Evolutionary conservation across 257 asterid genomes (phyloP).

Genomic region (Solanum neorickii): DNA sequence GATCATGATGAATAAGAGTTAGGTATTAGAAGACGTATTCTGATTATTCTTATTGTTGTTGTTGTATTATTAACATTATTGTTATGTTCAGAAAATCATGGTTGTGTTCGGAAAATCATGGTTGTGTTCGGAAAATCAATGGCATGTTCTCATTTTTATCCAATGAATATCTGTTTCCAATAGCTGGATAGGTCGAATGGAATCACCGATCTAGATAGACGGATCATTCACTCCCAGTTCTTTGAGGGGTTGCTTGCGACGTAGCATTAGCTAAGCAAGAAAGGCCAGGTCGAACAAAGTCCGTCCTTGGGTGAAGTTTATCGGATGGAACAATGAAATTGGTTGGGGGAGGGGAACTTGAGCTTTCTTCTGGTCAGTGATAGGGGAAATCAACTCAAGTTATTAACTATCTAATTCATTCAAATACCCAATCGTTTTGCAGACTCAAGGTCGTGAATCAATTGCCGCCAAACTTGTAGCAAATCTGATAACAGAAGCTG

Average conservation of each 20-base stretch:
- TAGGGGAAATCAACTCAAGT: neutral
- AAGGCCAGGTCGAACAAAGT: neutral
- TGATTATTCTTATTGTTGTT: neutral
- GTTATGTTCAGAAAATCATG: neutral
- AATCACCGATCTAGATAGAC: neutral
- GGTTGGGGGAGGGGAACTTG: neutral
- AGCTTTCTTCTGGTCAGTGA: neutral
- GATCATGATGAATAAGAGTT: neutral
- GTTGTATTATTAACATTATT: neutral
- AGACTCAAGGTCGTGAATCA: constrained; percentile 94
- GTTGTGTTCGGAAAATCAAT: neutral
- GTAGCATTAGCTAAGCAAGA: neutral
- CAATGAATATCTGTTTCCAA: neutral
- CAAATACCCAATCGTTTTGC: constrained; percentile 8
- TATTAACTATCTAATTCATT: neutral
- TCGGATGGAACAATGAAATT: neutral
- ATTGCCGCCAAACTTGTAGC: constrained; percentile 88
- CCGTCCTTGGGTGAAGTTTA: neutral
- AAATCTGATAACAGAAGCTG: constrained; percentile 76
- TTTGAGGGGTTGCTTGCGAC: neutral
- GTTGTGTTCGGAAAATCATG: neutral
- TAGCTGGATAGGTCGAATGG: neutral
- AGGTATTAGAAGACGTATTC: neutral
- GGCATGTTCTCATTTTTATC: neutral
- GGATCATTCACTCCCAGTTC: neutral